A percentile compares a stretch with the other conserved stretches of the same genome.
Evolutionary conservation across 129 eudicot genomes (phyloP).

Genomic region (Deinandra increscens): DNA sequence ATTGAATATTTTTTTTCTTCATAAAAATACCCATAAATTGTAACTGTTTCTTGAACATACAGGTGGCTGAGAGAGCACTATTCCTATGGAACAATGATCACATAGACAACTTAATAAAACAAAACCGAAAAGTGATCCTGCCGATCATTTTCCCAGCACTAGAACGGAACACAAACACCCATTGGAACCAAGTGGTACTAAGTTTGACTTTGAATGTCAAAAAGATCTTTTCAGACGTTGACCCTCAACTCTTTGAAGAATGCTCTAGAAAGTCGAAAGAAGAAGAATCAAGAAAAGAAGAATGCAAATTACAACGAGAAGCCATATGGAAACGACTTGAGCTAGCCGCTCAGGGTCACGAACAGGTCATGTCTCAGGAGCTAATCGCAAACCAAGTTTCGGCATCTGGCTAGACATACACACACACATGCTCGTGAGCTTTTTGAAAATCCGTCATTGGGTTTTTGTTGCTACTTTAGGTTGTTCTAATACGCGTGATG

Average conservation of each 20-base stretch:
- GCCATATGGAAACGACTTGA: conserved; percentile 67
- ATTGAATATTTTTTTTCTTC: too few species aligned
- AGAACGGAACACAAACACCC: conserved; percentile 58
- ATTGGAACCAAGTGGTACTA: conserved; percentile 74
- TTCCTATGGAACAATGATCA: conserved; percentile 85
- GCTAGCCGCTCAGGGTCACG: conserved; percentile 49
- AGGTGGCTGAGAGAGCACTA: conserved; percentile 85
- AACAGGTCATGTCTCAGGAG: conserved; percentile 39
- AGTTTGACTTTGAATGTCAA: conserved; percentile 66
- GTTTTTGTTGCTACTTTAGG: conserved; percentile 24
- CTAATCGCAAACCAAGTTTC: conserved; percentile 26
- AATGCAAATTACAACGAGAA: conserved; percentile 49
- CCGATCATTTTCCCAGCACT: conserved; percentile 65
- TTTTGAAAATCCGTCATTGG: conserved; percentile 10
- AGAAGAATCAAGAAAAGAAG: conserved; percentile 52
- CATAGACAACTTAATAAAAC: conserved; percentile 65
- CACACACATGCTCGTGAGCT: neutral
- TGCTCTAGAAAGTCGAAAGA: conserved; percentile 63
- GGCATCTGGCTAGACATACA: conserved; percentile 36
- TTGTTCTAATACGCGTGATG: neutral
- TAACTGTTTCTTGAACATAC: conserved; percentile 10
- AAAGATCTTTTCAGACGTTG: conserved; percentile 58
- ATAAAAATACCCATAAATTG: neutral
- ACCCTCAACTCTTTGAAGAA: conserved; percentile 64
- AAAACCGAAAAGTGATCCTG: conserved; percentile 62